Base-by-base conservation (phyloP, 768 basidiomycete genomes). In the Lentinula lateritia region DNA sequence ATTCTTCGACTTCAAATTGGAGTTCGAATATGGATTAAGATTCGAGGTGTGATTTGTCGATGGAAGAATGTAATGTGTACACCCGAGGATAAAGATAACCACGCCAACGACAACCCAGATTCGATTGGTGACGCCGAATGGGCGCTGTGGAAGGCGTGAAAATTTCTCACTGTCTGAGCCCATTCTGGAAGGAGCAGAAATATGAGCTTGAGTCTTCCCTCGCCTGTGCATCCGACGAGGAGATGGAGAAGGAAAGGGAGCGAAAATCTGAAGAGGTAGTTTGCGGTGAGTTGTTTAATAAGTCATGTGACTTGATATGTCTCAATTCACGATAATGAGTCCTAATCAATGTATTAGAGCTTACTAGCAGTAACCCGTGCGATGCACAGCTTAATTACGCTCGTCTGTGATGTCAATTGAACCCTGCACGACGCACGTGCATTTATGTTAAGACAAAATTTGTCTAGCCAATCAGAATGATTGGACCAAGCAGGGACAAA, bases 1-100 rank as follows among this genome's bases (percentile, higher is more conserved):
- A 72, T 95, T 93, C 68, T 89, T 88, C 0, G 94, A 75, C 53
- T 82, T 81, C 39, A 90, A 77, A 62, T 82, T 76, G 2, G 78
- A 75, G 7, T 78, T 80, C 0, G 76, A 76, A 64, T 78, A 79
- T 68, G 65, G 60, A 53, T 62, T 65, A 28, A 28, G 66, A 9
- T 46, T 63, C 58, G 55, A 69, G 23, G 64, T 63, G 23, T 65
- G 70, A 34, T 72, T 72, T 18, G 71, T 73, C 1, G 77, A 62
- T 4, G 83, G 83, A 20, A 82, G 73, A 41, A 85, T 72, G 58
- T 79, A 83, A 62, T 84, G 86, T 5, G 87, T 84, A 68, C 88
- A 74, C 28, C 76, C 67, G 57, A 88, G 55, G 65, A 91, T 71
- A 67, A 77, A 74, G 63, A 86, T 68, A 65, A 93, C 77, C 61